Conservation (phyloP, 2,329 filamentous ascomycete species). For the Tolypocladium ovalisporum region DNA sequence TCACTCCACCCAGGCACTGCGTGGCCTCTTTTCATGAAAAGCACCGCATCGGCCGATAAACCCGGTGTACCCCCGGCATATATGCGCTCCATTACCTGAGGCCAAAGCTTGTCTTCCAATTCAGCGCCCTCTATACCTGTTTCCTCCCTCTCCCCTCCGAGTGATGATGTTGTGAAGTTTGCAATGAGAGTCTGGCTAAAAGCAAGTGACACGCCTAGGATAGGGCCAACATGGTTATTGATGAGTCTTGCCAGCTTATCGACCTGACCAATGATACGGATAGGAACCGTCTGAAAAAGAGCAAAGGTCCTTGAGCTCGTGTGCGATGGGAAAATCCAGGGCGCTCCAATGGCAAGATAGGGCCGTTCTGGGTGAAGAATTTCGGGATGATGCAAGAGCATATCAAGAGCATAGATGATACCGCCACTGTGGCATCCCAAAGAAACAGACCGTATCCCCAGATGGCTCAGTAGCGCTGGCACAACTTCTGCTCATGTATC, state of each 20-base stretch:
- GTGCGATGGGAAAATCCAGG: background rate
- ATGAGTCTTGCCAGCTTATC: background rate
- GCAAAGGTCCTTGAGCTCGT: background rate
- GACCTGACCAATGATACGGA: background rate
- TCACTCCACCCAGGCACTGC: background rate
- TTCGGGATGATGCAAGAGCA: background rate
- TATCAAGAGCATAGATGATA: conserved; percentile 18
- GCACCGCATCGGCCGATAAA: background rate
- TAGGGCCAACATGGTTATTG: background rate
- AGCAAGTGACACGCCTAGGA: background rate
- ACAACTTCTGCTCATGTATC: conserved; percentile 11
- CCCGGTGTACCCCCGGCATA: background rate
- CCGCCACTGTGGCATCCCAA: conserved; percentile 19
- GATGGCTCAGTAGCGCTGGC: conserved; percentile 19
- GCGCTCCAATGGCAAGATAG: background rate
- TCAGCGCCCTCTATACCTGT: background rate
- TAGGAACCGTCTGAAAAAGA: background rate
- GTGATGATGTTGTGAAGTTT: background rate
- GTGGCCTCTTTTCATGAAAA: background rate
- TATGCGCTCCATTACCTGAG: background rate
- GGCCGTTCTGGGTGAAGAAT: background rate
- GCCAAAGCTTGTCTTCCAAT: background rate
- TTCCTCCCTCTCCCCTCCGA: background rate
- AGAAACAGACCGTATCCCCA: conserved; percentile 17
- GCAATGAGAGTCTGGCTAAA: background rate